Evolutionary conservation across 768 basidiomycete species (phyloP).

Genomic region (Suillus bovinus): DNA sequence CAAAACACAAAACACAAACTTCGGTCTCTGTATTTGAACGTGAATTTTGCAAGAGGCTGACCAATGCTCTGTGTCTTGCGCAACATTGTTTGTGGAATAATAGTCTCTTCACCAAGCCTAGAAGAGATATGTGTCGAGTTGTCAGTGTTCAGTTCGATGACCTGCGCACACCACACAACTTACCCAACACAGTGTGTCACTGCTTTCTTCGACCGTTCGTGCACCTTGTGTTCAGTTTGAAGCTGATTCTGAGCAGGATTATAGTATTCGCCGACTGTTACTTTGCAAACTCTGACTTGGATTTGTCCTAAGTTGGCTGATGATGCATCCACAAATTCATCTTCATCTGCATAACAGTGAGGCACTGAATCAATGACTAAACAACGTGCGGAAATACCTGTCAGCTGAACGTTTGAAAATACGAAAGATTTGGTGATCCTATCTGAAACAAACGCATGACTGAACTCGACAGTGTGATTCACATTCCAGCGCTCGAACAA

Average conservation of each 20-base stretch:
- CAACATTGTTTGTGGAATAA: neutral
- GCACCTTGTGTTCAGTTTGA: slow-evolving; percentile 22
- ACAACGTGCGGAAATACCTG: slow-evolving; percentile 21
- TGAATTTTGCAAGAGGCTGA: slow-evolving; percentile 25
- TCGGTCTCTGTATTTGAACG: slow-evolving; percentile 32
- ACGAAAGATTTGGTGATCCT: slow-evolving; percentile 23
- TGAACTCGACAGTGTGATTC: neutral
- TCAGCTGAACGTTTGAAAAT: slow-evolving; percentile 29
- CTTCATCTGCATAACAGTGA: slow-evolving; percentile 27
- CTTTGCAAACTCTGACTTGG: neutral
- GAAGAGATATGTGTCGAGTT: neutral
- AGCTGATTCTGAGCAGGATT: neutral
- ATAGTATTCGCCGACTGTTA: neutral
- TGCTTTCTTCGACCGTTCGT: slow-evolving; percentile 34
- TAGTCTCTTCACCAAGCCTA: slow-evolving; percentile 27
- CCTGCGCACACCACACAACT: slow-evolving; percentile 23
- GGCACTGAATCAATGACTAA: too few relatives aligned
- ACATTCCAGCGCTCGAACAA: slow-evolving; percentile 1
- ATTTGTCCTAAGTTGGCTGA: slow-evolving; percentile 13
- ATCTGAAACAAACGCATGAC: slow-evolving; percentile 10
- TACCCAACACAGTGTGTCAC: slow-evolving; percentile 31
- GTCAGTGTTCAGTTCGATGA: neutral
- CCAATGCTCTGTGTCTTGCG: neutral
- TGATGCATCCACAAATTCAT: slow-evolving; percentile 20
- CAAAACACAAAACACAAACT: slow-evolving; percentile 18